Evolutionary conservation across 2,329 filamentous ascomycete species (phyloP), one percentile per base, ranked within the genome.

Genomic region (Lachnellula occidentalis): DNA sequence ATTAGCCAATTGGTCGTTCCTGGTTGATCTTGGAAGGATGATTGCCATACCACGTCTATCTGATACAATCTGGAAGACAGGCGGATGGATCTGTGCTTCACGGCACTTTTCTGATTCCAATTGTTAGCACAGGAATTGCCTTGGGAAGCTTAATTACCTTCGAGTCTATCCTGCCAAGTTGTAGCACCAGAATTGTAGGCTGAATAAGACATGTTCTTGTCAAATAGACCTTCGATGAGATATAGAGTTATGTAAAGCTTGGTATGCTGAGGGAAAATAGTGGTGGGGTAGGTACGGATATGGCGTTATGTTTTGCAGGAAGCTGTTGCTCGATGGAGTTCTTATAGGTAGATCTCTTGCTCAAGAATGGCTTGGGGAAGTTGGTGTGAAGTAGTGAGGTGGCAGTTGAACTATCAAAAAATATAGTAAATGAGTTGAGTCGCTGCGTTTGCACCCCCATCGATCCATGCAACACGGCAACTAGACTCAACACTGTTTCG

Each of bases 61-160:
- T 64, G 87, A 90, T 50, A 88, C 80, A 63, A 88, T 82, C 67
- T 86, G 82, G 69, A 85, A 91, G 51, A 80, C 72, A 7, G 86
- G 86, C 48, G 74, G 70, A 43, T 73, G 70, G 41, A 82, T 67
- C 57, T 81, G 77, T 52, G 74, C 74, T 57, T 75, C 74, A 54
- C 74, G 77, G 69, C 85, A 88, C 59, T 79, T 75, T 54, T 79
- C 84, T 87, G 58, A 55, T 62, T 61, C 24, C 14, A 31, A 27
- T 41, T 58, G 61, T 67, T 64, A 58, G 60, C 63, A 62, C 53
- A 42, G 31, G 48, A 48, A 56, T 56, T 55, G 48, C n/a, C 34
- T 4, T 48, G 42, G 27, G 37, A 12, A 36, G 61, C 53, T 54
- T 61, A 56, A 69, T 43, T 71, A 71, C 70, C 66, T 63, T 70